phyloP scores from a whole-genome alignment of 495 filamentous ascomycete genomes.

The Aspergillus nidulans region DNA sequence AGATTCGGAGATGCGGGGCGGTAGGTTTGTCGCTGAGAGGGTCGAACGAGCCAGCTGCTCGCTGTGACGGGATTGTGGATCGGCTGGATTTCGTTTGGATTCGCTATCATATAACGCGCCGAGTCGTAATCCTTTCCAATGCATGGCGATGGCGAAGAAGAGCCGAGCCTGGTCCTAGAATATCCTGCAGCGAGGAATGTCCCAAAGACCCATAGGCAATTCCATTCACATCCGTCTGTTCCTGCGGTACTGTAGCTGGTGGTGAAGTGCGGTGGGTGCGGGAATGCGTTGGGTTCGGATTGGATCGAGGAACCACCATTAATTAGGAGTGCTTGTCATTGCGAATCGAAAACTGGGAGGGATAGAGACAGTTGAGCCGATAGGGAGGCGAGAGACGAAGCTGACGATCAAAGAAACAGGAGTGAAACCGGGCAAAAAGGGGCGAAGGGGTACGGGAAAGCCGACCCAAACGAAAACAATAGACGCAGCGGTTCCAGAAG shows the following conservation, averaged over 20 bases:
- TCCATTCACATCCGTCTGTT: conserved; percentile 6
- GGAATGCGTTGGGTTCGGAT: not conserved
- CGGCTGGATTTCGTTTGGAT: conserved; percentile 35
- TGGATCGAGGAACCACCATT: conserved; percentile 12
- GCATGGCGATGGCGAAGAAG: conserved; percentile 33
- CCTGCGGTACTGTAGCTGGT: not conserved
- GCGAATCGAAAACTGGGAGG: conserved; percentile 9
- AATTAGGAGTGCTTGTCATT: conserved; percentile 17
- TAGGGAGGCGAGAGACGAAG: conserved; percentile 12
- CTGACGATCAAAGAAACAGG: conserved; percentile 10
- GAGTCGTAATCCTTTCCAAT: conserved; percentile 45
- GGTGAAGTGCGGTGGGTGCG: not conserved
- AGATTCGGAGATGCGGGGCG: conserved; percentile 38
- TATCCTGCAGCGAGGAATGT: conserved; percentile 14
- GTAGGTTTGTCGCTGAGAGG: conserved; percentile 26
- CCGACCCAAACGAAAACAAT: conserved; percentile 13
- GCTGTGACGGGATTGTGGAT: conserved; percentile 36
- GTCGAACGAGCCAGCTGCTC: conserved; percentile 40
- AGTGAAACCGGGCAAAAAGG: conserved; percentile 19
- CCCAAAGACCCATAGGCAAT: conserved; percentile 16
- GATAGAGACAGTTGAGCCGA: conserved; percentile 6
- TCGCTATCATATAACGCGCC: conserved; percentile 34
- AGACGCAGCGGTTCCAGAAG: not conserved
- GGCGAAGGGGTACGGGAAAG: conserved; percentile 18
- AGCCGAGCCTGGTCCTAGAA: conserved; percentile 8